Base-by-base conservation (phyloP, 352 stramenopile genomes). In the Phytophthora fragariaefolia region DNA sequence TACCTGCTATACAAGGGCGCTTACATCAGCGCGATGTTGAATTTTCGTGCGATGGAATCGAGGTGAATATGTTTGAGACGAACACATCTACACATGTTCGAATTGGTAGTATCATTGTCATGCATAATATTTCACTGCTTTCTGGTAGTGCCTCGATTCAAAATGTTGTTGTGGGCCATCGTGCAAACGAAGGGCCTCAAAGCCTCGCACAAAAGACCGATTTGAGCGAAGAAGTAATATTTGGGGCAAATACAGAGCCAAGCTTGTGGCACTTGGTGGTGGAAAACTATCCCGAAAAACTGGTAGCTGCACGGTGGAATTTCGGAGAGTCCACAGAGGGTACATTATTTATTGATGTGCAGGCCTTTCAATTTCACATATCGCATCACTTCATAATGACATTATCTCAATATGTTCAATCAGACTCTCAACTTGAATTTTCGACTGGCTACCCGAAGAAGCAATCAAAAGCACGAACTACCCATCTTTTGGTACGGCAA, bases 251-350 rank as follows among this genome's bases (percentile, higher is more conserved):
- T 63, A 73, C 62, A 15, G 87, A 95, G 43, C 87, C 87, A 57
- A 76, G 66, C 20, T 58, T 87, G 32, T 95, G 87, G 87, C 85
- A 93, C 66, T 42, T 92, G 9, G 66, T 71, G 34, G 76, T 90
- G 12, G 83, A 91, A 15, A 94, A 90, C 24, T 88, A 88, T 34
- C 80, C 82, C 13, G 82, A 93, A 22, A 91, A 89, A 30, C 28
- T 93, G 6, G 45, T 95, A 38, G 78, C 78, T 38, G 77, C 74
- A 32, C 67, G 81, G 9, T 95, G 87, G 87, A 77, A 67, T 47
- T 73, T 73, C 48, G 65, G 67, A 9, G 58, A 77, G 6, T 20
- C 27, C 6, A 62, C 58, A 1, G 77, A 89, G 32, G 58, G 70
- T 36, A 85, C 73, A 4, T 30, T 85, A 4, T 92, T 93, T 34